Conservation (phyloP, 371 early-diverging fungal genomes). For the Mucor racemosus region DNA sequence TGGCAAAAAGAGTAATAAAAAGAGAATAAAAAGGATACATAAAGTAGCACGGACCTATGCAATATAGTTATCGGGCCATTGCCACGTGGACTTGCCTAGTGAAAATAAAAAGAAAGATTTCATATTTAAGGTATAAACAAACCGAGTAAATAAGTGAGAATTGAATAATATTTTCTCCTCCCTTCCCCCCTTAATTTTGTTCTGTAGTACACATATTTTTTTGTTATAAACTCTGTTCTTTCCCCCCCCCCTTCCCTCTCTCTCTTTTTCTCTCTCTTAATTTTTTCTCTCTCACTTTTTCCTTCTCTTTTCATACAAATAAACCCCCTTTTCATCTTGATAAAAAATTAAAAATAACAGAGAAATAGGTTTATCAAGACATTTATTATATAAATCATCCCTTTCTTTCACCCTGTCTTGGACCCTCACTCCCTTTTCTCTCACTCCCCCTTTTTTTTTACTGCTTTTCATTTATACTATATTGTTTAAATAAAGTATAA, state of each 20-base stretch:
- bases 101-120: not conserved
- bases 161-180: not conserved
- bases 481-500: not conserved
- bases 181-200: not conserved
- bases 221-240: not conserved
- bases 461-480: constrained; percentile 8
- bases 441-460: constrained; percentile 1
- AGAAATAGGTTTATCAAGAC: constrained; percentile 2
- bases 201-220: constrained; percentile 8
- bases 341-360: not conserved
- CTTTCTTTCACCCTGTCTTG: constrained; percentile 15
- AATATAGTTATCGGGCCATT: constrained; percentile 3
- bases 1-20: not conserved
- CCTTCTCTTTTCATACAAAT: not conserved
- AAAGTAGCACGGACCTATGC: constrained; percentile 3
- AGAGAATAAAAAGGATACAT: not conserved
- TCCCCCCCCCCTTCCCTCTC: not conserved
- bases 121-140: not conserved
- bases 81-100: constrained; percentile 2
- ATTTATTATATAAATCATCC: constrained; percentile 22
- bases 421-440: constrained; percentile 14
- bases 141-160: not conserved
- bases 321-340: constrained; percentile 1
- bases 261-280: constrained; percentile 3
- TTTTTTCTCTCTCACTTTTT: not conserved